Evolutionary conservation across 2,329 filamentous ascomycete genomes (phyloP).

Genomic region (Colletotrichum falcatum): DNA sequence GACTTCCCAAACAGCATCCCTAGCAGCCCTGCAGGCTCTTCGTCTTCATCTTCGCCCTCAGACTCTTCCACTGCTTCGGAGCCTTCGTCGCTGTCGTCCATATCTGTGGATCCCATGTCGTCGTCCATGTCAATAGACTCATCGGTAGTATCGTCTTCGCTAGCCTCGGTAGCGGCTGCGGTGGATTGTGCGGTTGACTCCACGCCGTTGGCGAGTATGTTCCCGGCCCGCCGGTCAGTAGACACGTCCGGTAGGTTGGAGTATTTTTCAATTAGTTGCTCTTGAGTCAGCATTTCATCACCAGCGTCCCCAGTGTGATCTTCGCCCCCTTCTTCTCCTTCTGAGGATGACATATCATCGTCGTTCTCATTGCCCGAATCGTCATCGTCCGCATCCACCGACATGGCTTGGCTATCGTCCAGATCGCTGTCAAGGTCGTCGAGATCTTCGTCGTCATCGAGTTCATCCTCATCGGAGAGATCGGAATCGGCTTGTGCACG

Average conservation of each 20-base stretch:
- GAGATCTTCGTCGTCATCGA: slow-evolving; percentile 58
- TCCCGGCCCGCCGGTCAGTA: slow-evolving; percentile 44
- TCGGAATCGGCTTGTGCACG: slow-evolving; percentile 67
- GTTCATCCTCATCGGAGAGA: slow-evolving; percentile 57
- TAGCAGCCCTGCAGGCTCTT: slow-evolving; percentile 61
- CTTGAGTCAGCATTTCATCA: slow-evolving; percentile 75
- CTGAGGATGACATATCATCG: slow-evolving; percentile 69
- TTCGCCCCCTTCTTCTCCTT: slow-evolving; percentile 71
- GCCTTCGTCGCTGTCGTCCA: slow-evolving; percentile 57
- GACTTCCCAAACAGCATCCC: slow-evolving; percentile 71
- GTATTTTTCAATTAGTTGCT: slow-evolving; percentile 77
- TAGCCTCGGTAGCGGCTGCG: slow-evolving; percentile 41
- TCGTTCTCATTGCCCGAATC: slow-evolving; percentile 56
- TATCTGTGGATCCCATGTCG: slow-evolving; percentile 70
- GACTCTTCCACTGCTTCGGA: slow-evolving; percentile 57
- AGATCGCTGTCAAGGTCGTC: slow-evolving; percentile 51
- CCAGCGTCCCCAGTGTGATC: slow-evolving; percentile 54
- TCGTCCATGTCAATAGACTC: slow-evolving; percentile 78
- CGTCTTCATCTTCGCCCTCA: slow-evolving; percentile 56
- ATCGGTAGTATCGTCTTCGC: slow-evolving; percentile 66
- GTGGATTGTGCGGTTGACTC: slow-evolving; percentile 19
- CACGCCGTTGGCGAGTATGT: slow-evolving; percentile 38
- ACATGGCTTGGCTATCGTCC: slow-evolving; percentile 55
- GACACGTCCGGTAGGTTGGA: slow-evolving; percentile 68
- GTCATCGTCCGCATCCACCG: slow-evolving; percentile 54